phyloP scores from a whole-genome alignment of 345 rosid species.

The Geranium rotundifolium region DNA sequence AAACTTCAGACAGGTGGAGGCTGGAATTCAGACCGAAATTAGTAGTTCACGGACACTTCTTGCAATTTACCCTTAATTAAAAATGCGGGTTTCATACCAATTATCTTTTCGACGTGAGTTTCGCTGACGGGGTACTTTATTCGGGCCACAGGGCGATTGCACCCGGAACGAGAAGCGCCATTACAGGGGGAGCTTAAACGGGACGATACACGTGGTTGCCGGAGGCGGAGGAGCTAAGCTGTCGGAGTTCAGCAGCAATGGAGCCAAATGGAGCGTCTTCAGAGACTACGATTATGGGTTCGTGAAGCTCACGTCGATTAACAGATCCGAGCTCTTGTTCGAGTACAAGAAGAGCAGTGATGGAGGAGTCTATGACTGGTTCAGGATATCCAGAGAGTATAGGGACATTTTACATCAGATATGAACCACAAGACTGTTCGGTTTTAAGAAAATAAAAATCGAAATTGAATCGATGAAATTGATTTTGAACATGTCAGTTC shows the following conservation, averaged over 20 bases:
- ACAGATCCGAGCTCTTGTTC: slow-evolving; percentile 33
- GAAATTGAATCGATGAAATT: no score
- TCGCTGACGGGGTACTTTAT: no score
- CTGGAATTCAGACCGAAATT: no score
- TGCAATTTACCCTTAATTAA: no score
- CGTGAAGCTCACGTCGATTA: slow-evolving; percentile 35
- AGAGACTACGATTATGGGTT: slow-evolving; percentile 70
- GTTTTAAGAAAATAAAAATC: not conserved
- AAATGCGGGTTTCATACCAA: no score
- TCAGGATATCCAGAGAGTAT: slow-evolving; percentile 36
- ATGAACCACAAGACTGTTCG: not conserved
- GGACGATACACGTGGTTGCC: slow-evolving; percentile 77
- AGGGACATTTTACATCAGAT: slow-evolving; percentile 18
- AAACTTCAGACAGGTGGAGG: no score
- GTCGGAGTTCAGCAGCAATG: slow-evolving; percentile 32
- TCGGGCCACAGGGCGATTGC: no score
- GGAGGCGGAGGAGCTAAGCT: slow-evolving; percentile 79
- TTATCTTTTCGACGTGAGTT: no score
- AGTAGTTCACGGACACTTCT: no score
- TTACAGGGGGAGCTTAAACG: slow-evolving; percentile 52
- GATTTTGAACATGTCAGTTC: no score
- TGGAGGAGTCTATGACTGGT: slow-evolving; percentile 32
- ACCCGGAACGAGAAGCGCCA: slow-evolving; percentile 24
- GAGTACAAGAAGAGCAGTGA: slow-evolving; percentile 31
- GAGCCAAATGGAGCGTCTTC: slow-evolving; percentile 59